Conservation (phyloP, 1,284 basidiomycete genomes). For the Leccinum angustisporum region DNA sequence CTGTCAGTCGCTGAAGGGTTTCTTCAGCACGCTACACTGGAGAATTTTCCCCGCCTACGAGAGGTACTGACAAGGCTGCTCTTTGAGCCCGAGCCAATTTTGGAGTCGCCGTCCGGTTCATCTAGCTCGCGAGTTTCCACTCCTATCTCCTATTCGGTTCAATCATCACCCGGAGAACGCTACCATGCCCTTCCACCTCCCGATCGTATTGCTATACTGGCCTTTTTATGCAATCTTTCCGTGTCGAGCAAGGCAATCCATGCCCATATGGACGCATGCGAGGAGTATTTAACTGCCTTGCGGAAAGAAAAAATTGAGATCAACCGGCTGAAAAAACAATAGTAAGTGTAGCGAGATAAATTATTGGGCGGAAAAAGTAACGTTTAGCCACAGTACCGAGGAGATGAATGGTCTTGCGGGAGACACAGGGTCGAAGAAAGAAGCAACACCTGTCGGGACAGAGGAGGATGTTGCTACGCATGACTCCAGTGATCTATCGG, state of each 20-base stretch:
- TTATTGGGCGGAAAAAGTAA: constrained; percentile 8
- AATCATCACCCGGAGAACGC: constrained; percentile 60
- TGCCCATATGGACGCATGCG: constrained; percentile 87
- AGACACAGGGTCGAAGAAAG: constrained; percentile 60
- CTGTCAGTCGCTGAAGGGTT: constrained; percentile 17
- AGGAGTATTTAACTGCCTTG: constrained; percentile 85
- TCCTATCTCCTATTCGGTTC: constrained; percentile 37
- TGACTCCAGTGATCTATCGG: constrained; percentile 71
- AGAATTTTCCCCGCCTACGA: constrained; percentile 74
- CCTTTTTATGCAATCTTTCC: constrained; percentile 87
- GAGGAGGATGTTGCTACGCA: constrained; percentile 60
- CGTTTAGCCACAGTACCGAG: constrained; percentile 51
- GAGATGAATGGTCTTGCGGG: constrained; percentile 68
- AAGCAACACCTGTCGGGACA: constrained; percentile 37
- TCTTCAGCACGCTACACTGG: constrained; percentile 70
- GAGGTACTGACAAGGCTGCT: constrained; percentile 75
- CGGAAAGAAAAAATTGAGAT: constrained; percentile 96
- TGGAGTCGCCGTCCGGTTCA: constrained; percentile 43
- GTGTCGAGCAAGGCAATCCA: constrained; percentile 89
- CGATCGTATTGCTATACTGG: constrained; percentile 84
- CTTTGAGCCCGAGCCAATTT: constrained; percentile 55
- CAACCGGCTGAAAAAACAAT: constrained; percentile 82
- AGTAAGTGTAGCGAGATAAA: constrained; percentile 55
- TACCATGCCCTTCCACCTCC: constrained; percentile 73
- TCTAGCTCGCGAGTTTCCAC: constrained; percentile 47